phyloP scores from a whole-genome alignment of 441 rosid genomes.

The Theobroma grandiflorum region DNA sequence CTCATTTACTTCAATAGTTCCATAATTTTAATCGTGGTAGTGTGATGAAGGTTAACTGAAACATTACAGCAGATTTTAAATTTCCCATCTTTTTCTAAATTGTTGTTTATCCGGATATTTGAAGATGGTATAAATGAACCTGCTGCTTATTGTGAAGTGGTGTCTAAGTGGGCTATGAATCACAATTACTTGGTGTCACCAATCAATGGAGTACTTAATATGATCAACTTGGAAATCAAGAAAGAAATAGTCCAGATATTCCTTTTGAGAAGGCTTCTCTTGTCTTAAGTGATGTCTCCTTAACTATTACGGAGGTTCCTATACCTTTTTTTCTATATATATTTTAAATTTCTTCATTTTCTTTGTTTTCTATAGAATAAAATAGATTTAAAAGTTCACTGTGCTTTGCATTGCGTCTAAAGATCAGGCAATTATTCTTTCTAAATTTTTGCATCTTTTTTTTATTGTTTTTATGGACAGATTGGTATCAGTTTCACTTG shows the following conservation, averaged over 20 bases:
- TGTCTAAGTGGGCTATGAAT: conserved; percentile 81
- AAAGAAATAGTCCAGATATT: conserved; percentile 86
- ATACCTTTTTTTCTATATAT: neutral
- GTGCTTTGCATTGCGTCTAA: neutral
- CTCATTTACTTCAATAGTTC: conserved; percentile 8
- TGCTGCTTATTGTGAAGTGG: conserved; percentile 41
- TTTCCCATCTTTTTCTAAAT: conserved; percentile 1
- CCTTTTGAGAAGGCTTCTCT: conserved; percentile 97
- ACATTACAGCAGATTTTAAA: neutral
- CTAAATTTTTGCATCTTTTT: too few species aligned
- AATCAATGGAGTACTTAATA: conserved; percentile 92
- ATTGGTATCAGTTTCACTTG: neutral
- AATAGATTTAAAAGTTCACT: neutral
- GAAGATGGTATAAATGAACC: conserved; percentile 94
- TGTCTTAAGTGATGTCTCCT: conserved; percentile 81
- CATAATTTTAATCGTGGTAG: neutral
- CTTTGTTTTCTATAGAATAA: neutral
- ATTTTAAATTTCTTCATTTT: conserved; percentile 1
- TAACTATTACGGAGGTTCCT: conserved; percentile 80
- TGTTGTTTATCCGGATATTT: conserved; percentile 65
- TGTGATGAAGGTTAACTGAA: conserved; percentile 12
- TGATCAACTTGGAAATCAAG: conserved; percentile 97
- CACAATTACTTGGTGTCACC: conserved; percentile 90
- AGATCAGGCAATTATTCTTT: neutral
- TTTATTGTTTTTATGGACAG: neutral